Evolutionary conservation across 2,329 filamentous ascomycete genomes (phyloP), one percentile per base, ranked within the genome.

Genomic region (Fusarium sp.): DNA sequence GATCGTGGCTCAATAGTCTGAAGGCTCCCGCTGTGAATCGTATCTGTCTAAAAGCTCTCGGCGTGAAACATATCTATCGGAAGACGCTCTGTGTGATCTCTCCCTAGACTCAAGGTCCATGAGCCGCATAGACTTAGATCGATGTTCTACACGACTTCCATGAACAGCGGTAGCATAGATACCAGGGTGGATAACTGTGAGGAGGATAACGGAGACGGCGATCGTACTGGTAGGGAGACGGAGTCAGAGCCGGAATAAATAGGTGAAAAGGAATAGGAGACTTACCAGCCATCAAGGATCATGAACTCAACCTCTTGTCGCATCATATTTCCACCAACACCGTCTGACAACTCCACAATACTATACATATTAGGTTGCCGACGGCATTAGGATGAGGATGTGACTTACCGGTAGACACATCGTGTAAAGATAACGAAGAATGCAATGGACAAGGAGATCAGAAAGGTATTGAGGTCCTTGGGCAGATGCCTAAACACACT

Each of bases 291-390:
- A 28, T 54, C 50, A 2, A 54, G 29, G 3, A 54, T 28, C 50
- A 54, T 54, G 11, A 54, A 54, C n/a, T 54, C 50, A 11, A 26
- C 41, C 11, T 54, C 50, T 15, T 54, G 41, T 28, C 41, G 41
- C 50, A 54, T 54, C 29, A 54, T 35, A 13, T 48, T 41, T 21
- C 50, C 50, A 11, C 50, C 50, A 8, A 54, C 50, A 3, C 50
- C 50, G 2, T 39, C 50, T 15, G 50, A 41, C 15, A 54, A 13
- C 23, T 54, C 50, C 3, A 28, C 28, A 1, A 54, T 54, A 6
- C 50, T 54, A 15, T 1, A 15, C 6, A 2, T 20, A 6, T 54
- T 35, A 26, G 1, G 3, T 3, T 9, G 0, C 1, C 8, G 3
- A 15, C 2, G 5, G 16, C 5, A n/a, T 3, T 5, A 33, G 2